These are phyloP conservation scores for Astrothelium macrocarpum DNA, from an alignment of 495 filamentous ascomycete species.

Conservation along the genomic window DNA sequence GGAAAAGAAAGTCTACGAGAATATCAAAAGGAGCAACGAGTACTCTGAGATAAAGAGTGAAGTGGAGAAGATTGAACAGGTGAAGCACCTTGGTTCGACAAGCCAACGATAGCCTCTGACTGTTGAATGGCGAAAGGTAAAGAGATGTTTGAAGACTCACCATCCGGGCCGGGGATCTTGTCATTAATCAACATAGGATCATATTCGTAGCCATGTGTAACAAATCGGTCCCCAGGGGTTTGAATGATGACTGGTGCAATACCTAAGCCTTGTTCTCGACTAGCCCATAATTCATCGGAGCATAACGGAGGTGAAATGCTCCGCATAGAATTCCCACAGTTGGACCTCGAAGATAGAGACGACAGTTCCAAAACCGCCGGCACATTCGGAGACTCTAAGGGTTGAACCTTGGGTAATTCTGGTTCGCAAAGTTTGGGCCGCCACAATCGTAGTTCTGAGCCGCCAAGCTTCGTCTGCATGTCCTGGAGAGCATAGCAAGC, in stretches of 20 bases:
- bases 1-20: conserved; percentile 53
- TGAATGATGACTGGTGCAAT: conserved; percentile 59
- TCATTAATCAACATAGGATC: conserved; percentile 46
- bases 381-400: background rate
- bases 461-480: background rate
- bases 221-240: conserved; percentile 39
- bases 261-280: conserved; percentile 47
- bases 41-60: conserved; percentile 50
- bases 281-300: conserved; percentile 52
- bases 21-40: conserved; percentile 51
- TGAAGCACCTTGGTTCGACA: conserved; percentile 11
- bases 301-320: conserved; percentile 31
- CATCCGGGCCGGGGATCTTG: conserved; percentile 58
- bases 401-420: background rate
- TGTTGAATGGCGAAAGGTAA: no score
- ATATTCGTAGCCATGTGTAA: conserved; percentile 46
- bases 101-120: conserved; percentile 14
- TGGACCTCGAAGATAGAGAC: background rate
- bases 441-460: background rate
- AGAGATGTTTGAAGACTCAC: conserved; percentile 55
- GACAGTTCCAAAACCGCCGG: background rate
- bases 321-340: background rate
- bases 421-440: background rate
- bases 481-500: background rate
- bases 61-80: conserved; percentile 25